Evolutionary conservation across 2,329 filamentous ascomycete species (phyloP).

Genomic region (Dothistroma pini): DNA sequence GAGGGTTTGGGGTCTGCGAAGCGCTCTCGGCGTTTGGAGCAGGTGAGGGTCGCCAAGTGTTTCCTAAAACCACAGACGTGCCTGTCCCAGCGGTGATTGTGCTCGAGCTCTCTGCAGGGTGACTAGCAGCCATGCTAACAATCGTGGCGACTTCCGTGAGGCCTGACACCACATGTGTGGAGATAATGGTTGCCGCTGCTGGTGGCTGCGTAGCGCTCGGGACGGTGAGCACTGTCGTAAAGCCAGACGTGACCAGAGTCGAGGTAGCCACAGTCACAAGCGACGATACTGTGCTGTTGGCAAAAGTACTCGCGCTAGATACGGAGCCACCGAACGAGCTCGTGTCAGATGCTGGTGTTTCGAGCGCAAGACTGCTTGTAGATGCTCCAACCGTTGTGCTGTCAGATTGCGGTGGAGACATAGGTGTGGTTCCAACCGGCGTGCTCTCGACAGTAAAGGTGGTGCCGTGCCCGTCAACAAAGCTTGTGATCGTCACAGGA

Average conservation of each 20-base stretch:
- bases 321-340: neutral
- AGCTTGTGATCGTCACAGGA: conserved; percentile 15
- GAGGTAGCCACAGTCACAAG: neutral
- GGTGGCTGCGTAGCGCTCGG: neutral
- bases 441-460: conserved; percentile 12
- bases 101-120: neutral
- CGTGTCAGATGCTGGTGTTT: neutral
- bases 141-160: neutral
- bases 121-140: neutral
- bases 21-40: neutral
- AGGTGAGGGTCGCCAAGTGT: neutral
- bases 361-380: neutral
- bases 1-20: neutral
- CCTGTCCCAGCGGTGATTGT: neutral
- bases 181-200: neutral
- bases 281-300: neutral
- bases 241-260: neutral
- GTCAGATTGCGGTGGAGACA: conserved; percentile 9
- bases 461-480: conserved; percentile 15
- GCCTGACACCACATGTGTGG: neutral
- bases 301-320: neutral
- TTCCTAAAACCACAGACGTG: neutral
- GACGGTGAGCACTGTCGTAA: neutral
- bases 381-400: conserved; percentile 1
- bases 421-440: conserved; percentile 9